phyloP scores from a whole-genome alignment of 208 protist species.

The Leishmania tarentolae region DNA sequence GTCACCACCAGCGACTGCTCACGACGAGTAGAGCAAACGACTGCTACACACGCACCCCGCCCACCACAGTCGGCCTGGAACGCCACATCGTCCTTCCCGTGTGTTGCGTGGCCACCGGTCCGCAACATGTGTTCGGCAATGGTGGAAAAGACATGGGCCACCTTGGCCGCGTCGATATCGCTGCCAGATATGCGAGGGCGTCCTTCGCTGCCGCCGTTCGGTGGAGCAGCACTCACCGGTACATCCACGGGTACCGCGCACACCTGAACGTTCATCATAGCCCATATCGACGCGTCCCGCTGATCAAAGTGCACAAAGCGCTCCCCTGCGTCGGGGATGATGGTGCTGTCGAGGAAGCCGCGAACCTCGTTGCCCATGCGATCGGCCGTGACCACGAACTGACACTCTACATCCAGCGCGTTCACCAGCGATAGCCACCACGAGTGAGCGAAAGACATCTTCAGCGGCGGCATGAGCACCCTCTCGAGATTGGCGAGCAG shows the following conservation, averaged over 20 bases:
- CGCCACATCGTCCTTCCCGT: neutral
- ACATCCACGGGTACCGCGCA: conserved; percentile 29
- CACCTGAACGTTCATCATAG: conserved; percentile 38
- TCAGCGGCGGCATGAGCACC: conserved; percentile 44
- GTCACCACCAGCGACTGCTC: conserved; percentile 60
- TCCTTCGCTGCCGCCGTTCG: neutral
- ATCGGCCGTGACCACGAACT: conserved; percentile 59
- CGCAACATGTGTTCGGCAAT: conserved; percentile 28
- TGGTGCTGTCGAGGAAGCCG: conserved; percentile 41
- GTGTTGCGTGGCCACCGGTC: neutral
- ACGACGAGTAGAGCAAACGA: conserved; percentile 52
- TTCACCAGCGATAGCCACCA: conserved; percentile 71
- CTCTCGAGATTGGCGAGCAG: conserved; percentile 51
- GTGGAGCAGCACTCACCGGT: neutral
- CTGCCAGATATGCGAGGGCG: conserved; percentile 31
- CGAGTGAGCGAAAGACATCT: conserved; percentile 23
- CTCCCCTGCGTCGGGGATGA: conserved; percentile 51
- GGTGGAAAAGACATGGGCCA: conserved; percentile 23
- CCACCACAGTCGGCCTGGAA: neutral
- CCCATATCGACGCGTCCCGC: conserved; percentile 35
- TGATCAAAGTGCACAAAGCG: conserved; percentile 35
- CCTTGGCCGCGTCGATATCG: conserved; percentile 50
- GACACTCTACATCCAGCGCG: conserved; percentile 81
- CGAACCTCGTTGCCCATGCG: conserved; percentile 39
- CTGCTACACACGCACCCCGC: conserved; percentile 36